A percentile compares a stretch with the other conserved stretches of the same genome.
These are phyloP conservation scores for Rhinocladiella similis DNA, from an alignment of 2,329 filamentous ascomycete genomes.

Conservation along the genomic window DNA sequence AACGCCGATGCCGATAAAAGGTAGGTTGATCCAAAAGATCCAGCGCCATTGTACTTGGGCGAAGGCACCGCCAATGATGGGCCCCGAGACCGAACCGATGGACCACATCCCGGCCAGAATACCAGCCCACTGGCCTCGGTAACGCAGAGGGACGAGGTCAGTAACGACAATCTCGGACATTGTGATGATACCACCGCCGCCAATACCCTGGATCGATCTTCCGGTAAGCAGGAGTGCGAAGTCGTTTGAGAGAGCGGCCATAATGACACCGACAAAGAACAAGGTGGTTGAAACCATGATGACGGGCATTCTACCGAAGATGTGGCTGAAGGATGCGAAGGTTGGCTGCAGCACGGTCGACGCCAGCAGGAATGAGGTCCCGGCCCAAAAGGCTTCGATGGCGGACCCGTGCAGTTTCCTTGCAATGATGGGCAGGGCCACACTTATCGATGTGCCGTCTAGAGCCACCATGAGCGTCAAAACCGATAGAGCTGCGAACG, in stretches of 20 bases:
- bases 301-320: slow-evolving; percentile 48
- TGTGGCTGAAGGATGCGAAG: slow-evolving; percentile 48
- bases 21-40: slow-evolving; percentile 67
- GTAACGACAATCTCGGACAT: slow-evolving; percentile 46
- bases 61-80: slow-evolving; percentile 34
- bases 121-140: slow-evolving; percentile 28
- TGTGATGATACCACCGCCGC: slow-evolving; percentile 40
- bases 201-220: slow-evolving; percentile 45
- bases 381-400: slow-evolving; percentile 69
- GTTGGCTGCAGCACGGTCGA: slow-evolving; percentile 60
- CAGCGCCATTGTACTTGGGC: slow-evolving; percentile 47
- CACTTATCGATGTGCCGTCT: slow-evolving; percentile 65
- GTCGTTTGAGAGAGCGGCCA: slow-evolving; percentile 43
- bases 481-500: slow-evolving; percentile 54
- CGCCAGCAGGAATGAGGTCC: slow-evolving; percentile 68
- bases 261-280: slow-evolving; percentile 47
- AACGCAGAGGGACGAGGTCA: slow-evolving; percentile 44
- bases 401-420: slow-evolving; percentile 53
- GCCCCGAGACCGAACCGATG: slow-evolving; percentile 26
- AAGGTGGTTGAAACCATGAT: slow-evolving; percentile 42
- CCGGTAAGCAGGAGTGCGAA: slow-evolving; percentile 49
- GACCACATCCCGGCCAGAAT: slow-evolving; percentile 28
- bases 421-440: slow-evolving; percentile 56
- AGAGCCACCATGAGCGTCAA: slow-evolving; percentile 64
- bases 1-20: slow-evolving; percentile 53